phyloP scores from a whole-genome alignment of 371 early-diverging fungal genomes.

The Mortierella sp. region DNA sequence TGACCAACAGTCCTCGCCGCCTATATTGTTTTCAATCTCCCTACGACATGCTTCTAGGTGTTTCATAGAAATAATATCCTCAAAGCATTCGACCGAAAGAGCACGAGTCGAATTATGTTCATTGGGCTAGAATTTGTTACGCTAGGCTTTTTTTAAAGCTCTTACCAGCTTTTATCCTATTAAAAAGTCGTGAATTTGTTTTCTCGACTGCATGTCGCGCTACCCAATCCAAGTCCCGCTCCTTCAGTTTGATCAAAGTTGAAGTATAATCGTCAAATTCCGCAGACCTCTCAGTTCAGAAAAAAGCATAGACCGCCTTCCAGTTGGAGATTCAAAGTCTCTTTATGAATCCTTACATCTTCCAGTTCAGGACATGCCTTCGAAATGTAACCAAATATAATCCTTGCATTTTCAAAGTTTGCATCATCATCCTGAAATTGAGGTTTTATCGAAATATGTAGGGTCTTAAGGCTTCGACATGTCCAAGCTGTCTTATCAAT shows the following conservation, averaged over 20 bases:
- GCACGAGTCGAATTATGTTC: no score
- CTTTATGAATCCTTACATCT: background rate
- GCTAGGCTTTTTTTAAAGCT: background rate
- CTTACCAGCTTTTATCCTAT: background rate
- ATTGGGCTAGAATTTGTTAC: background rate
- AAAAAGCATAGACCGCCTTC: slow-evolving; percentile 1
- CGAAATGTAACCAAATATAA: slow-evolving; percentile 2
- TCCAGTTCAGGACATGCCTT: background rate
- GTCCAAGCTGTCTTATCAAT: slow-evolving; percentile 12
- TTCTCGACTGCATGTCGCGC: background rate
- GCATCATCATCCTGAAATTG: background rate
- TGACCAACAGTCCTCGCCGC: background rate
- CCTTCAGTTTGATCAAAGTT: background rate
- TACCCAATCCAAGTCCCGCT: background rate
- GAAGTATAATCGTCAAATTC: background rate
- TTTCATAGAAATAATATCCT: slow-evolving; percentile 3
- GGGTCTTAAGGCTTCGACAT: slow-evolving; percentile 12
- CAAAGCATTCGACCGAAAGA: slow-evolving; percentile 7
- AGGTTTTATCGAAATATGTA: slow-evolving; percentile 1
- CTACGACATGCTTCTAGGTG: background rate
- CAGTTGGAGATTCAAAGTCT: background rate
- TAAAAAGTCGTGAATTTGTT: background rate
- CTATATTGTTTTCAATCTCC: background rate
- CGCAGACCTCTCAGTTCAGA: background rate
- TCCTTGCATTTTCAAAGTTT: background rate